A percentile compares a stretch with the other conserved stretches of the same genome.
phyloP scores from a whole-genome alignment of 2,329 filamentous ascomycete genomes.

The Pseudodiploospora longispora region DNA sequence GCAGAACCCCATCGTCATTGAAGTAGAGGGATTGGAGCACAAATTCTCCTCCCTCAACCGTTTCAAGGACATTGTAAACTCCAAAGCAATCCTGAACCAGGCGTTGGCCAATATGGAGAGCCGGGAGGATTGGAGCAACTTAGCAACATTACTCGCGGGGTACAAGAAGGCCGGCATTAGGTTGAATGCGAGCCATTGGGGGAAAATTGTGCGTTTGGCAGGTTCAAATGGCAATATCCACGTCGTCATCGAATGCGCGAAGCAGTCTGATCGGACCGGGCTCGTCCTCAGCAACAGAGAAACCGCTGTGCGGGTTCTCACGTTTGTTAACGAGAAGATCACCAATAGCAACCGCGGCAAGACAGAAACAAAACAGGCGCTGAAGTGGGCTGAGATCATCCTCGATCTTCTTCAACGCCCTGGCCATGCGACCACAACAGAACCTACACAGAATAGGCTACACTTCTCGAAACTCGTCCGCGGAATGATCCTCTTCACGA shows the following conservation, averaged over 20 bases:
- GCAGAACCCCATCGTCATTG: slow-evolving; percentile 48
- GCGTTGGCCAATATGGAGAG: slow-evolving; percentile 40
- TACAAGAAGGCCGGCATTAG: slow-evolving; percentile 34
- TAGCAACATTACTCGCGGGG: slow-evolving; percentile 44
- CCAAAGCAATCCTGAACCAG: slow-evolving; percentile 26
- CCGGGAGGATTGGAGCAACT: slow-evolving; percentile 43
- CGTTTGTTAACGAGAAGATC: slow-evolving; percentile 29
- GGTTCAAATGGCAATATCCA: slow-evolving; percentile 33
- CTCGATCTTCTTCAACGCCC: slow-evolving; percentile 41
- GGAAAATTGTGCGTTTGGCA: slow-evolving; percentile 34
- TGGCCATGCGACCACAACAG: slow-evolving; percentile 24
- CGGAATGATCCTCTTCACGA: slow-evolving; percentile 22
- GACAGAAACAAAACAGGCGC: slow-evolving; percentile 31
- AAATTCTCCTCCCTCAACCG: slow-evolving; percentile 41
- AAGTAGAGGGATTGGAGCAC: slow-evolving; percentile 48
- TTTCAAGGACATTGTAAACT: slow-evolving; percentile 34
- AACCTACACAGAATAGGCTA: slow-evolving; percentile 12
- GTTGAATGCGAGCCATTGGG: slow-evolving; percentile 25
- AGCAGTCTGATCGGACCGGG: slow-evolving; percentile 37
- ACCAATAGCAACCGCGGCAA: slow-evolving; percentile 26
- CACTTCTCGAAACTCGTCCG: slow-evolving; percentile 20
- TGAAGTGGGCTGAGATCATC: slow-evolving; percentile 38
- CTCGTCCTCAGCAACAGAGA: slow-evolving; percentile 35
- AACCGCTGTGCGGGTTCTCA: slow-evolving; percentile 23
- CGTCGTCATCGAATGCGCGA: slow-evolving; percentile 42